Percentiles rank a stretch among this genome's conserved stretches.
Conservation (phyloP, 768 basidiomycete species). For the Vishniacozyma victoriae region DNA sequence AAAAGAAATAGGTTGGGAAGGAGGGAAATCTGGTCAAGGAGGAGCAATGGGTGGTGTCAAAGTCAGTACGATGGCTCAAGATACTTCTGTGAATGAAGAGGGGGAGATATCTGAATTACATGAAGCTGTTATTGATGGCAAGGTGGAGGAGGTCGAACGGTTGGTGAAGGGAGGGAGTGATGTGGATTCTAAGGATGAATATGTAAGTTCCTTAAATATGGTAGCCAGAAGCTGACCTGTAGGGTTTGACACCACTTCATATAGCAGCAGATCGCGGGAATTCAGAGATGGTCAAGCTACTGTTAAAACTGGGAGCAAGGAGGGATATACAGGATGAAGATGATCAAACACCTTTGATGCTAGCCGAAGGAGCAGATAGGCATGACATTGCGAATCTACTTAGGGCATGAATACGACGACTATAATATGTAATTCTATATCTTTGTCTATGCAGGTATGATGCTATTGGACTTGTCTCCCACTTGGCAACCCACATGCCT, state of each 20-base stretch:
- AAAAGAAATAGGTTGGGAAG: constrained; percentile 29
- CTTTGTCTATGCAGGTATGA: too few species aligned
- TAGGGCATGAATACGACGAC: too few species aligned
- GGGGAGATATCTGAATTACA: constrained; percentile 50
- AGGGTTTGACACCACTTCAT: constrained; percentile 87
- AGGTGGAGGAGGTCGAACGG: constrained; percentile 52
- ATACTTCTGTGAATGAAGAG: background rate
- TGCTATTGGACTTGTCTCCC: too few species aligned
- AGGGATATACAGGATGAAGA: constrained; percentile 62
- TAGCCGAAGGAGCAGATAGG: constrained; percentile 60
- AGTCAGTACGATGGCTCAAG: constrained; percentile 29
- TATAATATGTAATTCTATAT: too few species aligned
- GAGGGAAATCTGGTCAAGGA: constrained; percentile 14
- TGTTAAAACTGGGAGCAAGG: constrained; percentile 65
- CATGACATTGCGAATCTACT: too few species aligned
- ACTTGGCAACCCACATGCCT: constrained; percentile 12
- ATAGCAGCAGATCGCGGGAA: constrained; percentile 79
- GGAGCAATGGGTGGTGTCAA: constrained; percentile 19
- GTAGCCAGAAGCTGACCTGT: constrained; percentile 2
- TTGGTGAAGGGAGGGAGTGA: constrained; percentile 49
- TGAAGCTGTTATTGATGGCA: constrained; percentile 59
- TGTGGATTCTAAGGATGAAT: constrained; percentile 64
- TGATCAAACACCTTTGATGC: constrained; percentile 57
- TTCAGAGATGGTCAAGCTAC: constrained; percentile 53
- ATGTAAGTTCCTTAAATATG: constrained; percentile 53